These are phyloP conservation scores for Blastobotrys arbuscula DNA, from an alignment of 1,139 yeast genomes.

Conservation along the genomic window DNA sequence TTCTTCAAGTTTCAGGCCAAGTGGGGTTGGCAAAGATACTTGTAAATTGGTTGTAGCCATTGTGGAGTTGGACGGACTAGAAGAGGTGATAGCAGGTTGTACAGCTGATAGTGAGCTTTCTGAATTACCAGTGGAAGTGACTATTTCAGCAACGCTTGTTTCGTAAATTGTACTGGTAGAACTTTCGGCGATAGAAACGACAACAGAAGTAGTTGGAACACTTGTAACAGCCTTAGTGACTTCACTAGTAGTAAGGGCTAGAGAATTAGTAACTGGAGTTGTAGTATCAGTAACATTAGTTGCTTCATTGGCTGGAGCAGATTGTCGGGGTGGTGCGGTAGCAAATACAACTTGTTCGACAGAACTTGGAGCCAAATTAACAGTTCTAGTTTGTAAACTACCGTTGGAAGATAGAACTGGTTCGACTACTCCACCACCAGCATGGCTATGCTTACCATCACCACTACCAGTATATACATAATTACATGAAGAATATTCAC, in stretches of 20 bases:
- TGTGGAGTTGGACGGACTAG: neutral
- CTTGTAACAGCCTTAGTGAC: neutral
- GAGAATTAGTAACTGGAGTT: neutral
- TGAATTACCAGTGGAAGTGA: too few species aligned
- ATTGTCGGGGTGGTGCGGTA: neutral
- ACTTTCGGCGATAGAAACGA: too few species aligned
- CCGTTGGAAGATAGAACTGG: neutral
- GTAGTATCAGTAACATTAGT: neutral
- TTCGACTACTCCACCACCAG: neutral
- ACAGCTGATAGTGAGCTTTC: neutral
- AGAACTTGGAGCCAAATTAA: neutral
- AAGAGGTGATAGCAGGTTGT: neutral
- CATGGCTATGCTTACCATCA: neutral
- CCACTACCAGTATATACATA: neutral
- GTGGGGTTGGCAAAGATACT: neutral
- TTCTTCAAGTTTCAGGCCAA: neutral
- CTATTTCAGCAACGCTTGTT: too few species aligned
- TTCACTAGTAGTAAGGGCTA: neutral
- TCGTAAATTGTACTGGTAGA: too few species aligned
- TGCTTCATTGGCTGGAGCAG: too few species aligned
- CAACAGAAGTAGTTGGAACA: neutral
- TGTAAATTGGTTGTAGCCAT: neutral
- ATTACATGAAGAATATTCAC: neutral
- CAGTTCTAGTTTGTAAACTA: neutral
- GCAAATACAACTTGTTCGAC: neutral